phyloP scores from a whole-genome alignment of 1,139 yeast species.

The Blastobotrys raffinosifermentans region DNA sequence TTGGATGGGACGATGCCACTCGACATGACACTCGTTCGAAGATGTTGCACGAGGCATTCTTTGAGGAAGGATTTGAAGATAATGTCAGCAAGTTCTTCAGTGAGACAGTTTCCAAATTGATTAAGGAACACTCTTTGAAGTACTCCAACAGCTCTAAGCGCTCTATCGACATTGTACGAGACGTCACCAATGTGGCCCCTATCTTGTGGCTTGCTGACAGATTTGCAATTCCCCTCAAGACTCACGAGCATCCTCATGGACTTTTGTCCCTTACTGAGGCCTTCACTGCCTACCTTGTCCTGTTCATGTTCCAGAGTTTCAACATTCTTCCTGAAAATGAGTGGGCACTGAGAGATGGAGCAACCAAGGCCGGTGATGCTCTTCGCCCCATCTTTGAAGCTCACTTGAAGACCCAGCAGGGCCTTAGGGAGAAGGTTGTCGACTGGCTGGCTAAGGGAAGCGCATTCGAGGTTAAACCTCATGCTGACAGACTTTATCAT shows the following conservation, averaged over 20 bases:
- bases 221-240: conserved; percentile 9
- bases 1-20: conserved; percentile 9
- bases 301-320: conserved; percentile 11
- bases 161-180: conserved; percentile 9
- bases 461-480: conserved; percentile 7
- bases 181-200: conserved; percentile 9
- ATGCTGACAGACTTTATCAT: conserved; percentile 7
- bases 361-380: conserved; percentile 7
- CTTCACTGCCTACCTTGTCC: conserved; percentile 6
- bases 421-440: conserved; percentile 8
- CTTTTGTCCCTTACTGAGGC: conserved; percentile 4
- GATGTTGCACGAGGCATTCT: conserved; percentile 7
- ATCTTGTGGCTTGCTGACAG: conserved; percentile 10
- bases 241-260: conserved; percentile 9
- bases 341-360: conserved; percentile 8
- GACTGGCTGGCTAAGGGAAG: conserved; percentile 10
- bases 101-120: conserved; percentile 6
- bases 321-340: conserved; percentile 9
- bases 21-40: conserved; percentile 8
- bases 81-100: conserved; percentile 6
- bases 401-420: conserved; percentile 8
- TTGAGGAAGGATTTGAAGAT: conserved; percentile 9
- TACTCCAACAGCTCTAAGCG: conserved; percentile 6
- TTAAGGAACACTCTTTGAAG: conserved; percentile 8
- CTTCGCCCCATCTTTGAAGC: conserved; percentile 10